Base-by-base conservation (phyloP, 768 basidiomycete species). In the Panellus pusillus region DNA sequence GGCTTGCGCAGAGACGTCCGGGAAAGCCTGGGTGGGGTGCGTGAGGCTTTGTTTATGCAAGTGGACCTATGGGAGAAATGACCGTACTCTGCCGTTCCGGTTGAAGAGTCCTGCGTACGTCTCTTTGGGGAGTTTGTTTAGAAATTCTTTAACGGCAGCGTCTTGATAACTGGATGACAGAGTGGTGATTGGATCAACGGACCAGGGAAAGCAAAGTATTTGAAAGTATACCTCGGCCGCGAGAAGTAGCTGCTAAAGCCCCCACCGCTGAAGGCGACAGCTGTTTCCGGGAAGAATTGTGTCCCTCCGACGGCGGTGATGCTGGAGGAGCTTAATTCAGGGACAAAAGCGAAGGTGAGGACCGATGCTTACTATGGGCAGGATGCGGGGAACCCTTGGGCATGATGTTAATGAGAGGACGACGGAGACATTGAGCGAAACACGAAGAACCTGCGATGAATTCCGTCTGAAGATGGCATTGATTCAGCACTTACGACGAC, bases 161-260 rank as follows among this genome's bases (percentile, higher is more conserved):
- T 70, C 58, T 61, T 79, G 78, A 52, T 79, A 80, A 9, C 58
- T 61, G 14, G 19, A 20, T 13, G 9, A 46, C 28, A n/a, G n/a
- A n/a, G n/a, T n/a, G n/a, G n/a, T n/a, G n/a, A n/a, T n/a, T n/a
- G n/a, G n/a, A n/a, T n/a, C n/a, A n/a, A n/a, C n/a, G n/a, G n/a
- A n/a, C n/a, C n/a, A n/a, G n/a, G n/a, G n/a, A n/a, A n/a, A n/a
- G n/a, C n/a, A n/a, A n/a, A n/a, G n/a, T n/a, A n/a, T n/a, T n/a
- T n/a, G n/a, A n/a, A n/a, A n/a, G n/a, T n/a, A n/a, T 31, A 57
- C 57, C 17, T 18, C 14, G 75, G 75, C 2, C 66, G 58, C 2
- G 63, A 39, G 45, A 77, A 78, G 56, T 67, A 68, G 58, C 76
- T 73, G 53, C 71, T 71, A 59, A 77, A 77, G 43, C 75, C 75